These are phyloP conservation scores for Cyberlindnera nakhonratchasimensis DNA, from an alignment of 805 yeast species.

Conservation along the genomic window DNA sequence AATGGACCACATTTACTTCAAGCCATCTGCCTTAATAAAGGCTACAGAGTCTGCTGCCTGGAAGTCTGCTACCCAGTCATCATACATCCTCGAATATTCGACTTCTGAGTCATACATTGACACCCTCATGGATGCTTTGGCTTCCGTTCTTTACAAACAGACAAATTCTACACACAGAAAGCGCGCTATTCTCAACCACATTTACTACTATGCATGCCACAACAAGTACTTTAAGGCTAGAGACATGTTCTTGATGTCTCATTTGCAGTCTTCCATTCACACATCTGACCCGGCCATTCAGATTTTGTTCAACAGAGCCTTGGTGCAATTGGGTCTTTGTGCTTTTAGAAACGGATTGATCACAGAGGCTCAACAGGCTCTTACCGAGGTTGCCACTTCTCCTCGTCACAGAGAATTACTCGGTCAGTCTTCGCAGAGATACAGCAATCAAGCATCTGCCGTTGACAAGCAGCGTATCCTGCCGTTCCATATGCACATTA, in stretches of 20 bases:
- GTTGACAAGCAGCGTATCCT: slow-evolving; percentile 77
- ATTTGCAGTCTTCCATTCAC: slow-evolving; percentile 78
- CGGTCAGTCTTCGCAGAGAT: slow-evolving; percentile 85
- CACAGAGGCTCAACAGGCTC: slow-evolving; percentile 79
- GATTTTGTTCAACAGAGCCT: slow-evolving; percentile 89
- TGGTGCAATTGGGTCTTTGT: slow-evolving; percentile 92
- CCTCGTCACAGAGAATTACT: slow-evolving; percentile 85
- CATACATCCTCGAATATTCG: slow-evolving; percentile 29
- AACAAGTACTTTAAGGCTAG: slow-evolving; percentile 81
- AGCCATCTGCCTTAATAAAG: slow-evolving; percentile 71
- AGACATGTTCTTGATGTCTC: slow-evolving; percentile 83
- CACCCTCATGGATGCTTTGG: slow-evolving; percentile 59
- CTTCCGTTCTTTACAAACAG: slow-evolving; percentile 64
- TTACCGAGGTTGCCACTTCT: slow-evolving; percentile 84
- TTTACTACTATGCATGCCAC: slow-evolving; percentile 89
- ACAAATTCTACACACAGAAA: slow-evolving; percentile 67
- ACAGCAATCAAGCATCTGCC: slow-evolving; percentile 47
- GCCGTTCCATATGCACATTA: slow-evolving; percentile 98
- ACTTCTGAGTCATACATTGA: slow-evolving; percentile 41
- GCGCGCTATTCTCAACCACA: slow-evolving; percentile 78
- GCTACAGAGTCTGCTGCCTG: slow-evolving; percentile 75
- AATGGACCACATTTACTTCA: slow-evolving; percentile 90
- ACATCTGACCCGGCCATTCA: slow-evolving; percentile 83
- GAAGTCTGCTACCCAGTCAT: slow-evolving; percentile 41
- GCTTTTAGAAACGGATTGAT: slow-evolving; percentile 91